Evolutionary conservation across 805 yeast genomes (phyloP), one percentile per base, ranked within the genome.

Genomic region (Wickerhamomyces alni): DNA sequence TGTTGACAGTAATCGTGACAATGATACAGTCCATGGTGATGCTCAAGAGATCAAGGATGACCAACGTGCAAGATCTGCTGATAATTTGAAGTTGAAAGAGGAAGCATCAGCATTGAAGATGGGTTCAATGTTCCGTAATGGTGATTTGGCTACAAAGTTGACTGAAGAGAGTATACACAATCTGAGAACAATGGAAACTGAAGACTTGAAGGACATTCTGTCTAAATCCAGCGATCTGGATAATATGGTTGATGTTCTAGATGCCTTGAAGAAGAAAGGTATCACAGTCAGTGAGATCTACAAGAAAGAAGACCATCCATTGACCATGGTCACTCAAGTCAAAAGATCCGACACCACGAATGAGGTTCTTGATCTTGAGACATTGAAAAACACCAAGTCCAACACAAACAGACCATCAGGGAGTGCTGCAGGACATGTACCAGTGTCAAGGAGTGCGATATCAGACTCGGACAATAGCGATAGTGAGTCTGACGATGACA

Each of bases 191-290:
- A 39, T 61, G 35, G 59, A 66, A 42, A 63, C 65, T 44, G 70
- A 64, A 18, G 52, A 59, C 38, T 55, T 63, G 35, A 65, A 58
- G 46, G 63, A 62, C 25, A 57, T 60, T 32, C 51, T 64, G 39
- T 44, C 61, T 33, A 65, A 60, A 45, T 61, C 72, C 2, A 44
- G 51, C 22, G 67, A 67, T 45, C 55, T 66, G 9, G 55, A 65
- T 5, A 60, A 64, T 21, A 59, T 70, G 12, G 53, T 65, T 9
- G 59, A 58, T 16, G 59, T 65, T 6, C 52, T 72, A 33, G 64
- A 63, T 34, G 59, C 61, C 24, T 46, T 72, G 40, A 68, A 68
- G 40, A 55, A 50, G 8, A 55, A 59, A 24, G 75, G 76, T 5
- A 60, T 70, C 13, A 54, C 64, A 16, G 42, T 72, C n/a, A 61